These are phyloP conservation scores for Scorias spongiosa DNA, from an alignment of 2,329 filamentous ascomycete genomes.

Conservation along the genomic window DNA sequence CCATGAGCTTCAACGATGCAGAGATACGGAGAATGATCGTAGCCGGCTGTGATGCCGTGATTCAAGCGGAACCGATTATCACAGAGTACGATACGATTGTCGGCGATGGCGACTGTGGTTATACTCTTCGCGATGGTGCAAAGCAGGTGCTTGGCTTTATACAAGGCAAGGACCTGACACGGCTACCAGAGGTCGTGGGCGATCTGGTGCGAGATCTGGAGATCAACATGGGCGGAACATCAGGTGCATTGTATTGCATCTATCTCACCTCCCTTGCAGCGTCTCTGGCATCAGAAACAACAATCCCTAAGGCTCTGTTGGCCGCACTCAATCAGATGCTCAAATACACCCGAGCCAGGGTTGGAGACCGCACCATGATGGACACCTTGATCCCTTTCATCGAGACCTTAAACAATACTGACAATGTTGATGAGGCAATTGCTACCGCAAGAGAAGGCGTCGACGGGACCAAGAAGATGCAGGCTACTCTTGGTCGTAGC, in stretches of 20 bases:
- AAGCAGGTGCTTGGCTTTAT: constrained; percentile 21
- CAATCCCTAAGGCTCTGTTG: constrained; percentile 12
- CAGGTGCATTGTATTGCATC: constrained; percentile 22
- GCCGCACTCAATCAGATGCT: constrained; percentile 16
- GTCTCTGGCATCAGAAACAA: constrained; percentile 10
- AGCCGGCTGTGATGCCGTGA: constrained; percentile 19
- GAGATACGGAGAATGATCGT: constrained; percentile 14
- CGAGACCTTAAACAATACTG: constrained; percentile 10
- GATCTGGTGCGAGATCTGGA: constrained; percentile 19
- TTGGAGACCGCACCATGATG: constrained; percentile 23
- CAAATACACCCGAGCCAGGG: constrained; percentile 19
- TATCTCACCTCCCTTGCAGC: constrained; percentile 19
- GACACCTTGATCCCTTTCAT: constrained; percentile 22
- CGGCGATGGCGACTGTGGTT: constrained; percentile 23
- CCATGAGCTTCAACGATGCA: constrained; percentile 16
- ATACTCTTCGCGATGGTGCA: constrained; percentile 21
- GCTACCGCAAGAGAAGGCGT: constrained; percentile 14
- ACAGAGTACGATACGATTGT: constrained; percentile 24
- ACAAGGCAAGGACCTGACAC: constrained; percentile 12
- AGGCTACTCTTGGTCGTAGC: constrained; percentile 20
- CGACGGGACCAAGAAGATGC: constrained; percentile 20
- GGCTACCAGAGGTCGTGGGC: constrained; percentile 13
- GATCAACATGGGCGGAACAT: constrained; percentile 22
- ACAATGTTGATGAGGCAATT: constrained; percentile 12
- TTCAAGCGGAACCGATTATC: constrained; percentile 20